These are phyloP conservation scores for Nadsonia starkeyi-henricii DNA, from an alignment of 1,139 yeast genomes.

Conservation along the genomic window DNA sequence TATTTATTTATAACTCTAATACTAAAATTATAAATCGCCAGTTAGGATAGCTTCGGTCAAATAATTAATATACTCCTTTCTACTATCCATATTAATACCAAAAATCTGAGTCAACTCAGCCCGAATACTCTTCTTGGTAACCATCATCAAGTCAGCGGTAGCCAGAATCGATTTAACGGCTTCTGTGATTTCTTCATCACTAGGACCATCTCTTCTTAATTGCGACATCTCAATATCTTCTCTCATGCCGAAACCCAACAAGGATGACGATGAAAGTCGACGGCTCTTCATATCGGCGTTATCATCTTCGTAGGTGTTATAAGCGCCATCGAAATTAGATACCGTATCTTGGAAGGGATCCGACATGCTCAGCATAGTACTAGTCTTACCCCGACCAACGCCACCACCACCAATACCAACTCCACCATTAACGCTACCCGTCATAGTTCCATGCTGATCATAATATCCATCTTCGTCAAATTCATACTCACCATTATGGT, in stretches of 20 bases:
- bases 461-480: slow-evolving; percentile 8
- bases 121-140: slow-evolving; percentile 27
- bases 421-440: slow-evolving; percentile 6
- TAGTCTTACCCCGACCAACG: neutral
- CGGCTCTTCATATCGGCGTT: slow-evolving; percentile 1
- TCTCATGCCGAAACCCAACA: neutral
- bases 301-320: neutral
- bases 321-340: slow-evolving; percentile 4
- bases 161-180: slow-evolving; percentile 25
- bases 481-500: slow-evolving; percentile 7
- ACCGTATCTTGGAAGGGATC: neutral
- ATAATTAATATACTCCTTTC: slow-evolving; percentile 27
- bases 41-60: slow-evolving; percentile 28
- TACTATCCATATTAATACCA: slow-evolving; percentile 21
- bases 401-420: slow-evolving; percentile 7
- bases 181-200: slow-evolving; percentile 25
- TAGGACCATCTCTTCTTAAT: slow-evolving; percentile 13
- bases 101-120: slow-evolving; percentile 24
- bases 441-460: neutral
- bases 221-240: slow-evolving; percentile 14
- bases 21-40: slow-evolving; percentile 21
- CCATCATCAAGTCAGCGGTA: slow-evolving; percentile 26
- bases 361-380: slow-evolving; percentile 3
- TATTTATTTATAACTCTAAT: neutral
- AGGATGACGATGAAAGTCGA: neutral